Evolutionary conservation across 179 eudicot genomes (phyloP).

Genomic region (Silene vulgaris): DNA sequence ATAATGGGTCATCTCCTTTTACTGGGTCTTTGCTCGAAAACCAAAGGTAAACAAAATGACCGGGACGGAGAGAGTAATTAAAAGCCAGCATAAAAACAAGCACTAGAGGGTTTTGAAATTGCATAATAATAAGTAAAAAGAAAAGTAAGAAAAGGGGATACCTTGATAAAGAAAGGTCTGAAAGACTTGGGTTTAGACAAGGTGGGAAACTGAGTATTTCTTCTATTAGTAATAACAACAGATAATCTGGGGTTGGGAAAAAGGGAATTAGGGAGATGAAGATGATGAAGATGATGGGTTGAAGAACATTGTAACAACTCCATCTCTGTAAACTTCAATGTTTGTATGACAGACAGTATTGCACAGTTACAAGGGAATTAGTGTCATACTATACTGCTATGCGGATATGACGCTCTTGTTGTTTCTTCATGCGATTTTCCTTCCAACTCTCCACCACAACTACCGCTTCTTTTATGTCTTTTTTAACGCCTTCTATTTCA

Average conservation of each 20-base stretch:
- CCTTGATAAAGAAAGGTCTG: constrained; percentile 29
- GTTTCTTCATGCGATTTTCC: too few relatives aligned
- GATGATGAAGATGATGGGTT: constrained; percentile 11
- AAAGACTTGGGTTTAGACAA: constrained; percentile 13
- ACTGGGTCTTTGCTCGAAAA: too few relatives aligned
- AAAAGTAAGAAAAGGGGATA: constrained; percentile 14
- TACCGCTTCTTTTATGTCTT: too few relatives aligned
- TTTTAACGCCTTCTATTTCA: too few relatives aligned
- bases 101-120: background rate
- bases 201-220: constrained; percentile 1
- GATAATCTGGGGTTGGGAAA: background rate
- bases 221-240: background rate
- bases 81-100: background rate
- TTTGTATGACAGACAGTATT: too few relatives aligned
- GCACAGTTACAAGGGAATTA: too few relatives aligned
- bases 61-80: too few relatives aligned
- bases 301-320: constrained; percentile 37
- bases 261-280: constrained; percentile 8
- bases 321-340: constrained; percentile 9
- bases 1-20: too few relatives aligned
- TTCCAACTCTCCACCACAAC: too few relatives aligned
- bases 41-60: too few relatives aligned
- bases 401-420: too few relatives aligned
- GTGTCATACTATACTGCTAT: too few relatives aligned
- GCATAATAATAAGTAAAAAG: background rate